Conservation (phyloP, 345 rosid genomes). For the Citrus trifoliata region DNA sequence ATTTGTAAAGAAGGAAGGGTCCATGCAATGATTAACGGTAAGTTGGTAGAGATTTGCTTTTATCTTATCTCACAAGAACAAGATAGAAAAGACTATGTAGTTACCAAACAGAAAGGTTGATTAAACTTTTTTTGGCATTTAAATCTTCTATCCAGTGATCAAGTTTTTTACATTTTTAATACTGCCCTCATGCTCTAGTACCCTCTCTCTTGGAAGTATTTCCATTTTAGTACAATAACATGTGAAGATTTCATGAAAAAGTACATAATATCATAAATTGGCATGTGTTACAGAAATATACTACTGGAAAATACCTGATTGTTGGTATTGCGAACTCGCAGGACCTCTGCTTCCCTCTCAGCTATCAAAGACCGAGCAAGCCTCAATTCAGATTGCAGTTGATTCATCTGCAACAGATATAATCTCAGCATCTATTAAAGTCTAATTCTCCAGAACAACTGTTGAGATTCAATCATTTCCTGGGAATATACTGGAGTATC, state of each 20-base stretch:
- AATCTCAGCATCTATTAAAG: conserved; percentile 2
- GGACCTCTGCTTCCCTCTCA: conserved; percentile 84
- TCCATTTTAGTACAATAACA: not conserved
- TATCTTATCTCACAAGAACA: too few relatives aligned
- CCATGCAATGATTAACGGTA: not conserved
- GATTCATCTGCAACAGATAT: conserved; percentile 62
- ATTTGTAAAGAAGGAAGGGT: not conserved
- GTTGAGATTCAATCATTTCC: conserved; percentile 1
- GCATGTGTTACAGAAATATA: not conserved
- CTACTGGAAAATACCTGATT: conserved; percentile 51
- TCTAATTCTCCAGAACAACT: not conserved
- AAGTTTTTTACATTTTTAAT: not conserved
- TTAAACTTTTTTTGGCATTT: not conserved
- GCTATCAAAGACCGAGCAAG: conserved; percentile 89
- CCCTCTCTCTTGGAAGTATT: not conserved
- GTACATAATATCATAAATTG: not conserved
- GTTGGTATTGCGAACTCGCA: conserved; percentile 67
- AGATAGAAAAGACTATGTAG: not conserved
- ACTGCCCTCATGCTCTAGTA: not conserved
- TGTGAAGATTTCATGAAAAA: not conserved
- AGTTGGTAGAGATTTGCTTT: not conserved
- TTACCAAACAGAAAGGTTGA: not conserved
- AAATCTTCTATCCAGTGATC: too few relatives aligned
- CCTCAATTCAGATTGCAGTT: conserved; percentile 82
- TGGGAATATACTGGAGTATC: not conserved